A percentile compares a stretch with the other conserved stretches of the same genome.
Evolutionary conservation across 495 filamentous ascomycete species (phyloP).

Genomic region (Aspergillus coremiiformis): DNA sequence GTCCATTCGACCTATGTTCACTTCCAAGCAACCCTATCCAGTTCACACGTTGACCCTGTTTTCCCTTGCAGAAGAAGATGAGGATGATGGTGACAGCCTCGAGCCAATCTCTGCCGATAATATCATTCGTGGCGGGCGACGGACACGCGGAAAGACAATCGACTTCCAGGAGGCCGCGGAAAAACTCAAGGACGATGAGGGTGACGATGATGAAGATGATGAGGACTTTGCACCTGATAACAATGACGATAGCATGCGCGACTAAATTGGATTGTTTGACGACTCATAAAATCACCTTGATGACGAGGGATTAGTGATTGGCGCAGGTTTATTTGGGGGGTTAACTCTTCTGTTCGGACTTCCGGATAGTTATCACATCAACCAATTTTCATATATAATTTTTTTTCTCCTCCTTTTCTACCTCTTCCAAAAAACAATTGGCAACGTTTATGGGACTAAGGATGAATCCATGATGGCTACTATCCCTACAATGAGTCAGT

Average conservation of each 20-base stretch:
- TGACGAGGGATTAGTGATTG: neutral
- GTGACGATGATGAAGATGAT: constrained; percentile 72
- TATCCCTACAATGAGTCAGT: neutral
- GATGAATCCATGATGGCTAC: neutral
- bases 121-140: constrained; percentile 69
- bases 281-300: constrained; percentile 3
- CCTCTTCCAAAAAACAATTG: neutral
- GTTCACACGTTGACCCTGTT: constrained; percentile 1
- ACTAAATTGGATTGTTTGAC: constrained; percentile 20
- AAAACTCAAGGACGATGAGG: constrained; percentile 46
- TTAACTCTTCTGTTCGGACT: constrained; percentile 2
- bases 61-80: constrained; percentile 43
- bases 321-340: constrained; percentile 9
- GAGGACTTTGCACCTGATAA: constrained; percentile 43
- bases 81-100: constrained; percentile 74
- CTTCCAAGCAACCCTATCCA: neutral
- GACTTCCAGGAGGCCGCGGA: constrained; percentile 77
- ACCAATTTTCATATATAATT: neutral
- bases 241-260: constrained; percentile 40
- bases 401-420: neutral
- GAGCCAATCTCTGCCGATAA: constrained; percentile 84
- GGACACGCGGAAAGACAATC: constrained; percentile 78
- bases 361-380: neutral
- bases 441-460: neutral
- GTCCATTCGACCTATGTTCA: neutral